Base-by-base conservation (phyloP, 1,139 yeast genomes). In the Yamadazyma pseudoaaseri region DNA sequence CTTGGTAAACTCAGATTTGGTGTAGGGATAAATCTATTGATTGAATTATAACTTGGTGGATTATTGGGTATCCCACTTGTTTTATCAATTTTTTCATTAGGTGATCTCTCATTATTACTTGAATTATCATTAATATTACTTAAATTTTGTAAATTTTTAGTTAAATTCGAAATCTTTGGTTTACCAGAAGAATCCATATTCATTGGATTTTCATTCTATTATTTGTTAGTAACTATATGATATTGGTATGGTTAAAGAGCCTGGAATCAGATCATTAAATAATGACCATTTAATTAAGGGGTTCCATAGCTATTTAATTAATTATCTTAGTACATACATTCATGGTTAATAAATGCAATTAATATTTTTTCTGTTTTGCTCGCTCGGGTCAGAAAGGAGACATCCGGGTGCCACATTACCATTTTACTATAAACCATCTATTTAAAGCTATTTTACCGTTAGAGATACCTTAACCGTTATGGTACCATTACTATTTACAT, bases 121-220 rank as follows among this genome's bases (percentile, higher is more conserved):
- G 14, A 28, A 10, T 8, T 13, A 17, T 10, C 18, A 16, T 14
- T 26, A 23, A 3, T 16, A 12, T 16, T 24, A 24, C 13, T 25
- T 16, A 12, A 6, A 26, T 26, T 35, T 23, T 39, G 41, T 20
- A 42, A 52, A 37, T 62, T 67, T 38, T 56, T 63, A 31, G 74
- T 68, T 35, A 68, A 50, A 44, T 68, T 68, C 24, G 73, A 67
- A 5, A 45, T 30, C 29, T 41, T 43, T 7, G 48, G 46, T 34
- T 43, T 45, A 8, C 36, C 43, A 12, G 48, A 44, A 27, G 43
- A 41, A 30, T 39, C 44, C 16, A 40, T 33, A 27, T 38, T 39
- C 45, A 41, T 43, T 34, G 31, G 33, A 22, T 37, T 35, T 20
- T 30, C 23, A 16, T 26, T 17, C 29, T 17, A 26, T 17, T 6